These are phyloP conservation scores for Kentomonas sorsogonicus DNA, from an alignment of 208 protist genomes.

Conservation along the genomic window DNA sequence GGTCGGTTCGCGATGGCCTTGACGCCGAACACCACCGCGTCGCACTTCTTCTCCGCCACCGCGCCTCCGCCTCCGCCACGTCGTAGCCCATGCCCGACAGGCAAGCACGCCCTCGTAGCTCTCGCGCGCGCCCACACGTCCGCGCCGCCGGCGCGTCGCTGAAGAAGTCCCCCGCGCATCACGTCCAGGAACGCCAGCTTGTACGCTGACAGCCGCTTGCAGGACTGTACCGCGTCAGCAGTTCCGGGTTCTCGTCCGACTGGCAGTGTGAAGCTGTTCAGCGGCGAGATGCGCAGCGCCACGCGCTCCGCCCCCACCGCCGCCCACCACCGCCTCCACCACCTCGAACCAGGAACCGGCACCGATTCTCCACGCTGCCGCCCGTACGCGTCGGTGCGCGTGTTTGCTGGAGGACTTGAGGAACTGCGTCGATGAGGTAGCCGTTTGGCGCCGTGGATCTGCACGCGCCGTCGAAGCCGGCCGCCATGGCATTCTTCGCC, in stretches of 20 bases:
- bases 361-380: conserved; percentile 49
- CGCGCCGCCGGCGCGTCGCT: too few species aligned
- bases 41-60: conserved; percentile 30
- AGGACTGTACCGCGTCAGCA: conserved; percentile 8
- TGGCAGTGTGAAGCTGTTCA: conserved; percentile 8
- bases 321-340: conserved; percentile 20
- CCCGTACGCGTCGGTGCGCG: conserved; percentile 65
- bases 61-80: conserved; percentile 27
- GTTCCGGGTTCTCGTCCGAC: conserved; percentile 15
- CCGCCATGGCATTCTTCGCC: conserved; percentile 30
- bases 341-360: conserved; percentile 45
- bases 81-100: conserved; percentile 41
- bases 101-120: conserved; percentile 35
- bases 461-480: conserved; percentile 75
- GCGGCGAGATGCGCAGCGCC: conserved; percentile 30
- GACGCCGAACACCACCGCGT: conserved; percentile 50
- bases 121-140: conserved; percentile 40
- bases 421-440: conserved; percentile 74
- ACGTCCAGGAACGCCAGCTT: conserved; percentile 22
- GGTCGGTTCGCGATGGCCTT: conserved; percentile 56
- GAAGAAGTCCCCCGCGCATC: conserved; percentile 2
- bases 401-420: conserved; percentile 41
- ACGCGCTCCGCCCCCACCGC: conserved; percentile 21
- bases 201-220: conserved; percentile 16
- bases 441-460: conserved; percentile 75